Evolutionary conservation across 2,329 filamentous ascomycete species (phyloP).

Genomic region (Dissoconium aciculare): DNA sequence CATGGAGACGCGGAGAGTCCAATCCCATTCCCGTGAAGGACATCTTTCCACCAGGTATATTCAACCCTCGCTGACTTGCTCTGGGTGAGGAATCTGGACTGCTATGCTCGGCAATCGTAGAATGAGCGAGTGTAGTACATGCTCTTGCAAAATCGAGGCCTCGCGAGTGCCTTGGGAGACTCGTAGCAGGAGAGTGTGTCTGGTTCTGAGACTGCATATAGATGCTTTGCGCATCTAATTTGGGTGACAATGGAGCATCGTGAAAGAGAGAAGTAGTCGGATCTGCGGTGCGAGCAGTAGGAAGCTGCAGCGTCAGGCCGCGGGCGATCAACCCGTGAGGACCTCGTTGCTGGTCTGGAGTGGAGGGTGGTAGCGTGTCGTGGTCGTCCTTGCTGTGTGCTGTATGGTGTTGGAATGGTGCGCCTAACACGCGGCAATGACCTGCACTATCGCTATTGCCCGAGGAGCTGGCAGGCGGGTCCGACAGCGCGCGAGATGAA

Average conservation of each 20-base stretch:
- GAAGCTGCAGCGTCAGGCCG: conserved; percentile 57
- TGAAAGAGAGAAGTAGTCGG: conserved; percentile 1
- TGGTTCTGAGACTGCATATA: conserved; percentile 40
- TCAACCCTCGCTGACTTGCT: conserved; percentile 52
- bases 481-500: background rate
- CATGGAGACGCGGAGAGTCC: conserved; percentile 47
- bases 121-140: conserved; percentile 89
- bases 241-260: conserved; percentile 61
- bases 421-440: background rate
- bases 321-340: conserved; percentile 44
- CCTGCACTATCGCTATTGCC: background rate
- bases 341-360: conserved; percentile 49
- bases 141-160: conserved; percentile 88
- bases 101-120: conserved; percentile 73
- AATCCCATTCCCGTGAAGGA: conserved; percentile 28
- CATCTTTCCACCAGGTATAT: conserved; percentile 39
- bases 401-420: background rate
- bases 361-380: conserved; percentile 23
- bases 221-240: conserved; percentile 68
- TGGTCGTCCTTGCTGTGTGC: conserved; percentile 27
- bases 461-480: background rate
- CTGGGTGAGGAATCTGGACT: conserved; percentile 85
- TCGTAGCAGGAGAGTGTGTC: conserved; percentile 56
- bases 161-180: conserved; percentile 74
- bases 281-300: conserved; percentile 24